Conservation (phyloP, 2,329 filamentous ascomycete genomes). For the Fusarium penzigii region DNA sequence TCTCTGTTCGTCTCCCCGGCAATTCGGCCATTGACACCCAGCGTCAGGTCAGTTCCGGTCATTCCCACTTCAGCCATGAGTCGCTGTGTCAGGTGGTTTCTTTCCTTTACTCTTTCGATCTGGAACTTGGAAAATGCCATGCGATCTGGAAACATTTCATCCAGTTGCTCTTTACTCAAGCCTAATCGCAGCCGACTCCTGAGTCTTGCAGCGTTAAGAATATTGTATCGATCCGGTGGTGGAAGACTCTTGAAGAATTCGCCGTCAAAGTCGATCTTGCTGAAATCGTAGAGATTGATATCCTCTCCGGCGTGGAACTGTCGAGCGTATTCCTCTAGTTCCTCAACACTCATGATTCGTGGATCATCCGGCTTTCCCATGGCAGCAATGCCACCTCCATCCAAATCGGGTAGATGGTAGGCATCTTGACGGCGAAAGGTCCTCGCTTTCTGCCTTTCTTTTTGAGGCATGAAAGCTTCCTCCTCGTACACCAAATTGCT, state of each 20-base stretch:
- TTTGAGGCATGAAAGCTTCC: conserved; percentile 78
- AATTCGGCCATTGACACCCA: conserved; percentile 66
- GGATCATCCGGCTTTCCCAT: conserved; percentile 93
- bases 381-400: conserved; percentile 72
- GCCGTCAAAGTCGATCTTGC: conserved; percentile 96
- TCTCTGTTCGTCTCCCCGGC: conserved; percentile 87
- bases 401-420: conserved; percentile 89
- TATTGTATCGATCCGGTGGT: conserved; percentile 91
- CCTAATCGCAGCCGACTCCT: conserved; percentile 92
- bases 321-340: conserved; percentile 88
- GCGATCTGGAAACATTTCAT: conserved; percentile 94
- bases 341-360: conserved; percentile 92
- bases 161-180: conserved; percentile 91
- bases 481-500: conserved; percentile 83
- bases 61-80: conserved; percentile 94
- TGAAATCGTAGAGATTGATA: conserved; percentile 91
- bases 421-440: conserved; percentile 90
- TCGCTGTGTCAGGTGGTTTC: conserved; percentile 91
- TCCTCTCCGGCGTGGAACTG: conserved; percentile 94
- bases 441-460: conserved; percentile 72
- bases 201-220: conserved; percentile 88
- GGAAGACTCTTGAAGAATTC: conserved; percentile 93
- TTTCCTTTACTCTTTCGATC: conserved; percentile 88
- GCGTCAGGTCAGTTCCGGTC: conserved; percentile 72
- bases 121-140: conserved; percentile 98